Evolutionary conservation across 148 eudicot species (phyloP), one percentile per base, ranked within the genome.

Genomic region (Cornus florida): DNA sequence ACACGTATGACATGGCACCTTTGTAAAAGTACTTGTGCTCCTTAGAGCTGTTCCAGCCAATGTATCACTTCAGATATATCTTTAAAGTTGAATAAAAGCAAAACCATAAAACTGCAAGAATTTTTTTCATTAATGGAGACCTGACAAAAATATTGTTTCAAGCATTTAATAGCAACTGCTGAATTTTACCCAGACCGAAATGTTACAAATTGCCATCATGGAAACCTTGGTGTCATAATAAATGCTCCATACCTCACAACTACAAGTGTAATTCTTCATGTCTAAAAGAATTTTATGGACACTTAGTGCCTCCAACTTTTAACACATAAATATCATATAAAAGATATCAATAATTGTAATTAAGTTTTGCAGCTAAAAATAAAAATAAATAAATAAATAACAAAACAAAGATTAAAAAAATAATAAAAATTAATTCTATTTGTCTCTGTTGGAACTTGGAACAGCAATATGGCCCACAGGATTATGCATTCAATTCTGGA

Each of bases 161-260:
- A 56, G 39, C 68, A 57, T 28, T 43, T 60, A 74, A 57, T 56
- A 74, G 20, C 19, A 59, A 28, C n/a, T 3, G 41, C 41, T 22
- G 19, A 20, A n/a, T 60, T 17, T 62, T 23, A 73, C 0, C 33
- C 39, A 56, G 35, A 33, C 67, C 13, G 32, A 59, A 59, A 22
- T 38, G 46, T 72, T 72, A 28, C 53, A 17, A 48, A 72, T 28
- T 69, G 46, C 19, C 19, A 16, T 67, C 19, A 16, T 67, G 60
- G 33, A 72, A 7, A 24, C 24, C 24, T 56, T 67, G 67, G 24
- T 57, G 76, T 17, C 32, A 66, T 57, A 56, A 28, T 57, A 73
- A 73, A 73, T 32, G 67, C 67, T 56, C 75, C 75, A 56, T 28
- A 59, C 70, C 59, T 53, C 59, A 43, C 0, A 53, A 53, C 59